Evolutionary conservation across 495 filamentous ascomycete genomes (phyloP).

Genomic region (Penicillium ochrochloron): DNA sequence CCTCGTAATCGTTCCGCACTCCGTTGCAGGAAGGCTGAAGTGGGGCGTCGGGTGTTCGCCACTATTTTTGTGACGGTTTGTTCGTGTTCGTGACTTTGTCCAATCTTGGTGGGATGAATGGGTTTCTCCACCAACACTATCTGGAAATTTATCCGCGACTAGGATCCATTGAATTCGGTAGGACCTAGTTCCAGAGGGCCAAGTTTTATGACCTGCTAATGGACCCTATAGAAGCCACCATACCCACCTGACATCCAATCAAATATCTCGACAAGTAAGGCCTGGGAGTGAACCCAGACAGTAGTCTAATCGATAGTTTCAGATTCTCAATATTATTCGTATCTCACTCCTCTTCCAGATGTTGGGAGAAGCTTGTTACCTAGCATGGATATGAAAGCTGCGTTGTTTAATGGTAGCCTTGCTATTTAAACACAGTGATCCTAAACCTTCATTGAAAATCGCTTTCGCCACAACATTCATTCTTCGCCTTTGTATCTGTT

Average conservation of each 20-base stretch:
- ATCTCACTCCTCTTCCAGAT: neutral
- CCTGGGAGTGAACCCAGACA: neutral
- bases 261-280: neutral
- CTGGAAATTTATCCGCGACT: neutral
- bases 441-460: neutral
- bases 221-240: neutral
- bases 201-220: neutral
- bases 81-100: slow-evolving; percentile 10
- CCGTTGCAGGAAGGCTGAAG: slow-evolving; percentile 5
- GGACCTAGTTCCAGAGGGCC: too few species aligned
- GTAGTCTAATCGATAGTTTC: neutral
- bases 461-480: slow-evolving; percentile 1
- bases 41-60: slow-evolving; percentile 11
- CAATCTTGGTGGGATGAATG: neutral
- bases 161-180: neutral
- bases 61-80: neutral
- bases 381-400: neutral
- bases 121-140: neutral
- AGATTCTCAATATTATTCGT: neutral
- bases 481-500: neutral
- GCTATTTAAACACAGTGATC: neutral
- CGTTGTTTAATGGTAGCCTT: neutral
- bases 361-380: neutral
- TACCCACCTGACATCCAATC: neutral
- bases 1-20: slow-evolving; percentile 20